Percentiles rank a stretch among this genome's conserved stretches.
These are phyloP conservation scores for Claviceps sp. DNA, from an alignment of 2,329 filamentous ascomycete genomes.

Conservation along the genomic window DNA sequence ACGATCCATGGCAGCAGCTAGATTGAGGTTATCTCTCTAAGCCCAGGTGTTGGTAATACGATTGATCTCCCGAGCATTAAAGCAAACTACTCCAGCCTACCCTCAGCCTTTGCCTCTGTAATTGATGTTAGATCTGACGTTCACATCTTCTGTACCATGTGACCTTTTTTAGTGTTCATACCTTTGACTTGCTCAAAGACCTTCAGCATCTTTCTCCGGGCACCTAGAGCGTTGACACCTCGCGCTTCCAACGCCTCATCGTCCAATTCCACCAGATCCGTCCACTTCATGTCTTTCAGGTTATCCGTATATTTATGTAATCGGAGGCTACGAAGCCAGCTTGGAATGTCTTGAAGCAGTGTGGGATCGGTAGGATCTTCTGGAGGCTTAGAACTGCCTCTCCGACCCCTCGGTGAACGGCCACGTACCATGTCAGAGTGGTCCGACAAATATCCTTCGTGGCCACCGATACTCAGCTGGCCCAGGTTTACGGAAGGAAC, in stretches of 20 bases:
- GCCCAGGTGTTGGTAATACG: background rate
- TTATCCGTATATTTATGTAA: conserved; percentile 99
- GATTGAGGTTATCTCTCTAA: background rate
- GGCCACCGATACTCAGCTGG: conserved; percentile 54
- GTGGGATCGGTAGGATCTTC: conserved; percentile 91
- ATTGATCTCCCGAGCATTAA: background rate
- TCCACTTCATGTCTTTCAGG: conserved; percentile 94
- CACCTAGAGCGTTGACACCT: conserved; percentile 88
- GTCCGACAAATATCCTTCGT: conserved; percentile 84
- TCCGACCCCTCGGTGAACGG: conserved; percentile 78
- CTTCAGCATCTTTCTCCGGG: conserved; percentile 95
- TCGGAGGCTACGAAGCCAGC: conserved; percentile 86
- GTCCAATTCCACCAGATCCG: conserved; percentile 78
- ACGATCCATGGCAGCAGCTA: background rate
- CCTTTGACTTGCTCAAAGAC: conserved; percentile 94
- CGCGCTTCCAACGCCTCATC: conserved; percentile 86
- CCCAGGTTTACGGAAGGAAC: conserved; percentile 59
- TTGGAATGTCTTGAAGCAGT: conserved; percentile 86
- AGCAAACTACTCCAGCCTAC: conserved; percentile 42
- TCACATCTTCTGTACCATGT: background rate
- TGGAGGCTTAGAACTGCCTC: conserved; percentile 92
- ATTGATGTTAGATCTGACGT: conserved; percentile 9
- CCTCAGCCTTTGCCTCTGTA: conserved; percentile 58
- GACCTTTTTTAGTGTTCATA: conserved; percentile 18
- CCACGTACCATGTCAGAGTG: conserved; percentile 85